phyloP scores from a whole-genome alignment of 768 basidiomycete species.

The Sarcomyxa edulis region DNA sequence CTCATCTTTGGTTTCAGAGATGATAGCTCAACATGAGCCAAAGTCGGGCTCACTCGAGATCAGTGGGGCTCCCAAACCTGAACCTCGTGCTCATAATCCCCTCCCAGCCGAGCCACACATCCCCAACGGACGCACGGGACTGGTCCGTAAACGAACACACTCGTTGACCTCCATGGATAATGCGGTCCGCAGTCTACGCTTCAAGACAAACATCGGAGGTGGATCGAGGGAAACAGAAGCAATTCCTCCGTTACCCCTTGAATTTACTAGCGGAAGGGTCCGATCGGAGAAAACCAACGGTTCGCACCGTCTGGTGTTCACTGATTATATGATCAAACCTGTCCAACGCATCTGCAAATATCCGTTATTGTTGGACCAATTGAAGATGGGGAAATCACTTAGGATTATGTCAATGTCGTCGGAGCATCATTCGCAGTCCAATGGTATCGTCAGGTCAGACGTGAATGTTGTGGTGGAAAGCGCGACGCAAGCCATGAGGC shows the following conservation, averaged over 20 bases:
- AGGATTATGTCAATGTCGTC: not conserved
- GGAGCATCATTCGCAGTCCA: slow-evolving; percentile 3
- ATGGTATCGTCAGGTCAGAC: slow-evolving; percentile 19
- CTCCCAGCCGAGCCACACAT: no score
- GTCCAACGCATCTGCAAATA: slow-evolving; percentile 95
- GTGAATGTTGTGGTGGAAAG: slow-evolving; percentile 41
- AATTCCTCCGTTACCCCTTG: slow-evolving; percentile 12
- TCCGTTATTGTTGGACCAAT: slow-evolving; percentile 79
- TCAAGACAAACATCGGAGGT: slow-evolving; percentile 22
- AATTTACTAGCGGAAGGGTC: no score
- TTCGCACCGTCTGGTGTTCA: slow-evolving; percentile 49
- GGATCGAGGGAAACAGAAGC: slow-evolving; percentile 25
- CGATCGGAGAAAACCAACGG: slow-evolving; percentile 16
- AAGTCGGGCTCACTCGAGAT: no score
- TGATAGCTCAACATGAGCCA: slow-evolving; percentile 21
- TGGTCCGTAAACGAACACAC: slow-evolving; percentile 34
- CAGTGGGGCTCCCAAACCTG: no score
- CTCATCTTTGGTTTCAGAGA: slow-evolving; percentile 42
- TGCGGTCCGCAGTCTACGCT: slow-evolving; percentile 29
- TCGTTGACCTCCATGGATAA: slow-evolving; percentile 51
- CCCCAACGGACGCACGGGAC: slow-evolving; percentile 5
- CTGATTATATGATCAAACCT: slow-evolving; percentile 96
- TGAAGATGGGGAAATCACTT: slow-evolving; percentile 27
- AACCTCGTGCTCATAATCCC: no score
- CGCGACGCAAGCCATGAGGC: slow-evolving; percentile 68